Evolutionary conservation across 2,329 filamentous ascomycete species (phyloP).

Genomic region (Lasiodiplodia gonubiensis): DNA sequence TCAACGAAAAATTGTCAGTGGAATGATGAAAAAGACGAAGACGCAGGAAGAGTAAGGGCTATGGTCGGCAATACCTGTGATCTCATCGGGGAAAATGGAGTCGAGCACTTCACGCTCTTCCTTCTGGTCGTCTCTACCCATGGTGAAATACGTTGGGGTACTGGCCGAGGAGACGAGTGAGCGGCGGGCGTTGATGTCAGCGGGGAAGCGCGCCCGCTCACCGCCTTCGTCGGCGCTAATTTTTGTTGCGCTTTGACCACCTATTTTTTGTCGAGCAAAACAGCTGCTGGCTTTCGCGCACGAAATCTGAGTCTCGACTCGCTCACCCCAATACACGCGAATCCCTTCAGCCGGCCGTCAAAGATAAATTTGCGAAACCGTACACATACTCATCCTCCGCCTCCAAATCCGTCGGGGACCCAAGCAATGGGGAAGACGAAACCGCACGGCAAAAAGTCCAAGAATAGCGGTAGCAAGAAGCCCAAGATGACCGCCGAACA

Average conservation of each 20-base stretch:
- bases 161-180: background rate
- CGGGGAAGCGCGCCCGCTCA: background rate
- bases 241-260: conserved; percentile 21
- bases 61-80: conserved; percentile 68
- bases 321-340: background rate
- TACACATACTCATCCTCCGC: background rate
- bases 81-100: conserved; percentile 97
- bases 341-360: no score
- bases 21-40: conserved; percentile 30
- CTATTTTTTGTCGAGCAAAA: conserved; percentile 21
- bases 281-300: background rate
- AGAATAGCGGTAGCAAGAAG: conserved; percentile 48
- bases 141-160: conserved; percentile 34
- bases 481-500: conserved; percentile 59
- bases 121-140: conserved; percentile 78
- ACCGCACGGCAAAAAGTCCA: conserved; percentile 50
- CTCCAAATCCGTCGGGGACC: background rate
- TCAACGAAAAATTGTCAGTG: conserved; percentile 17
- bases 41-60: background rate
- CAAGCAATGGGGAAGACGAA: conserved; percentile 58
- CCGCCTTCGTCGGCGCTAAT: conserved; percentile 9
- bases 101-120: conserved; percentile 98
- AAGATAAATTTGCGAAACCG: background rate
- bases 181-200: conserved; percentile 23
- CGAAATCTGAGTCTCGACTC: background rate